These are phyloP conservation scores for Paraleonurus japonicus DNA, from an alignment of 257 asterid species.

Conservation along the genomic window DNA sequence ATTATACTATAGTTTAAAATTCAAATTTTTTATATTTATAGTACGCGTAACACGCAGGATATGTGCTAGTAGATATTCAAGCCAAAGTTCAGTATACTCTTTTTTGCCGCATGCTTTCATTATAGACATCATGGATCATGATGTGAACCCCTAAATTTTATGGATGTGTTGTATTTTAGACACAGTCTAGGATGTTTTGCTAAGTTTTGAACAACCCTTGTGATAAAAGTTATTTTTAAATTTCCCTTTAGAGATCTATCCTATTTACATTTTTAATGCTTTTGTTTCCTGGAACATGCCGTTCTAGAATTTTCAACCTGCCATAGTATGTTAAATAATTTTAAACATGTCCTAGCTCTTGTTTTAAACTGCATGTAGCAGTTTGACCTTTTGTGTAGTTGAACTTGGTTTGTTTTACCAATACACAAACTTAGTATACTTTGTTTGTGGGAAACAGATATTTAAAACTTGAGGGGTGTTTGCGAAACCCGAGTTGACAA, in stretches of 20 bases:
- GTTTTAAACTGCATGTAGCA: not conserved
- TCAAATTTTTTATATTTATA: too few species aligned
- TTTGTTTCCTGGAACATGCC: not conserved
- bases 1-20: too few species aligned
- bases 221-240: not conserved
- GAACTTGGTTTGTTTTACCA: not conserved
- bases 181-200: constrained; percentile 8
- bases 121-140: constrained; percentile 6
- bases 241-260: not conserved
- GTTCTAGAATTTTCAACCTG: not conserved
- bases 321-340: constrained; percentile 11
- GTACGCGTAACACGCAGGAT: too few species aligned
- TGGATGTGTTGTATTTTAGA: constrained; percentile 5
- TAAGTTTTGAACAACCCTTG: not conserved
- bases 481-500: not conserved
- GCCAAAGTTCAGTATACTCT: not conserved
- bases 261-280: not conserved
- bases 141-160: not conserved
- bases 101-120: constrained; percentile 2
- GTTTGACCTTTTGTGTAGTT: not conserved
- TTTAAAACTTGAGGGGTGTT: not conserved
- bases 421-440: not conserved
- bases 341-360: not conserved
- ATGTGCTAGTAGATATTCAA: constrained; percentile 15
- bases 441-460: not conserved